Conservation (phyloP, 305 asterid species). For the Ajuga reptans region DNA sequence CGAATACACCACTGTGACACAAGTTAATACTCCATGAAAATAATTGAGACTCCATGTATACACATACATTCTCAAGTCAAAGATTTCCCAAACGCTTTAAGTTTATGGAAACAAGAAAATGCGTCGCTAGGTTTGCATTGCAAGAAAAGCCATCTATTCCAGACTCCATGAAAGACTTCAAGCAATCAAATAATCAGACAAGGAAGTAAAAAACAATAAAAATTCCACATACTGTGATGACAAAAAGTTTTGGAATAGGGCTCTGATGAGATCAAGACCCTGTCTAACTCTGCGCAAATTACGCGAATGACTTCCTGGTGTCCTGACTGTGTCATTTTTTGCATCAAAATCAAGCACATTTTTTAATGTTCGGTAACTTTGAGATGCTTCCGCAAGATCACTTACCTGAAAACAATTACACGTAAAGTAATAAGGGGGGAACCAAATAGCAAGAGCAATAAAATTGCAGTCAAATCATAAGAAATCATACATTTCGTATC, state of each 20-base stretch:
- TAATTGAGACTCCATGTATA: not conserved
- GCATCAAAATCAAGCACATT: conserved; percentile 55
- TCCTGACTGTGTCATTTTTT: conserved; percentile 53
- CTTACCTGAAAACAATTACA: conserved; percentile 44
- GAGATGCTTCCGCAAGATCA: conserved; percentile 64
- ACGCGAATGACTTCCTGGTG: conserved; percentile 80
- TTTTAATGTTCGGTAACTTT: conserved; percentile 41
- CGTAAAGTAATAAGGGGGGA: no score
- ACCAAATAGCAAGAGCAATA: no score
- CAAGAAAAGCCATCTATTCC: not conserved
- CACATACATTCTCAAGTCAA: not conserved
- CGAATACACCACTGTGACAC: not conserved
- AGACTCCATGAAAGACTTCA: not conserved
- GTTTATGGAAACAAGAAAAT: not conserved
- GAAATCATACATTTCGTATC: no score
- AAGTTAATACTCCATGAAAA: not conserved
- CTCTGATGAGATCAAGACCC: conserved; percentile 93
- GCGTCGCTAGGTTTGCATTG: not conserved
- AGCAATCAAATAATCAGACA: not conserved
- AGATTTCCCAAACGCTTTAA: not conserved
- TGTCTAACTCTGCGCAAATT: conserved; percentile 93
- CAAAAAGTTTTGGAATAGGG: conserved; percentile 69
- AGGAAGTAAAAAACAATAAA: not conserved
- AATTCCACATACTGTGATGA: conserved; percentile 55
- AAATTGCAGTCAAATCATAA: not conserved